Conservation (phyloP, 2,329 filamentous ascomycete genomes). For the Apiospora arundinis region DNA sequence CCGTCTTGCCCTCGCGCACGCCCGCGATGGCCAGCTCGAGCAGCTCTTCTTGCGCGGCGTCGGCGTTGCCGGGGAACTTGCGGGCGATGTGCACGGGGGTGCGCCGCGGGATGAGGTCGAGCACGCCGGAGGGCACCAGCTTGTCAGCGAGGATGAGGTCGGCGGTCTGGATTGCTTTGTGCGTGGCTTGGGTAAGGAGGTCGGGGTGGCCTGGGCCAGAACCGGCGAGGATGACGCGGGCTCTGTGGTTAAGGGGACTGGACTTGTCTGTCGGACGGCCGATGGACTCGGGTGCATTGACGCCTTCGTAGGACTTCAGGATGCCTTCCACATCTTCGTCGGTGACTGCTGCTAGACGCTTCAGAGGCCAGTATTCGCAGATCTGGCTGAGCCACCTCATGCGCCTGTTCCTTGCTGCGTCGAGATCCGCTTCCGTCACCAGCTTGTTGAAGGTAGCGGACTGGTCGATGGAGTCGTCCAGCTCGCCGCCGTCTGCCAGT, state of each 20-base stretch:
- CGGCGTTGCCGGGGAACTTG: constrained; percentile 97
- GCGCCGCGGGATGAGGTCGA: constrained; percentile 88
- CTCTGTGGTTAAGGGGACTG: constrained; percentile 44
- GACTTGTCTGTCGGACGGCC: constrained; percentile 27
- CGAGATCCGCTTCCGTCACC: constrained; percentile 74
- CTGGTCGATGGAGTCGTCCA: constrained; percentile 74
- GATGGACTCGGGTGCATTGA: constrained; percentile 27
- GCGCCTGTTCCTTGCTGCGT: constrained; percentile 77
- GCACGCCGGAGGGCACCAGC: constrained; percentile 81
- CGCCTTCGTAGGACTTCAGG: constrained; percentile 70
- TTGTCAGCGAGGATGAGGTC: constrained; percentile 87
- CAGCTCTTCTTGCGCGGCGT: constrained; percentile 90
- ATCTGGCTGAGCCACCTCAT: constrained; percentile 95
- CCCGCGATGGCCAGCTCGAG: constrained; percentile 78
- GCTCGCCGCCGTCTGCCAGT: constrained; percentile 46
- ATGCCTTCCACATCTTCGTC: constrained; percentile 81
- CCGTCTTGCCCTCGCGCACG: constrained; percentile 70
- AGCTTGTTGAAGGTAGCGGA: constrained; percentile 84
- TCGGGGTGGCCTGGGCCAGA: constrained; percentile 93
- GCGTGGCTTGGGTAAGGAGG: constrained; percentile 82
- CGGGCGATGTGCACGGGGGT: constrained; percentile 91
- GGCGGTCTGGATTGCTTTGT: constrained; percentile 76
- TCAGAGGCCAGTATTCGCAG: constrained; percentile 97
- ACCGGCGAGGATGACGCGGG: constrained; percentile 85
- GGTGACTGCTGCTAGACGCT: constrained; percentile 77